These are phyloP conservation scores for Eucalyptus sideroxylon DNA, from an alignment of 345 rosid species.

Conservation along the genomic window DNA sequence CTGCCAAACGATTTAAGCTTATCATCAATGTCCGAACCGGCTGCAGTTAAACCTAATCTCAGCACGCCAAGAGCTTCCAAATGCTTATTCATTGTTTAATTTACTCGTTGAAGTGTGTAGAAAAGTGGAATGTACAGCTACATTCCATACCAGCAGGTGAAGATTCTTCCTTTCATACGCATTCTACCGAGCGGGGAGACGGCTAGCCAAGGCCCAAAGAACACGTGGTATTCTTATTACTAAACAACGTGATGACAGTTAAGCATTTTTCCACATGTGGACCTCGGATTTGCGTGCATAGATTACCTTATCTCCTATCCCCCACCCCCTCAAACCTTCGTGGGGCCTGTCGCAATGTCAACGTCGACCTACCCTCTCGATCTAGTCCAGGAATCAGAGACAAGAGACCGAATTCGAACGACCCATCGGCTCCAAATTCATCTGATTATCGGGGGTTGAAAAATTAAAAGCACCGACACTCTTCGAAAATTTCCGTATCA, in stretches of 20 bases:
- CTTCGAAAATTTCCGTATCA: too few species aligned
- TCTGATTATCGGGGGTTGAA: fast-evolving
- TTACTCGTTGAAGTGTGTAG: not conserved
- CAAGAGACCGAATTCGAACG: not conserved
- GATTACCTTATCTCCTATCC: not conserved
- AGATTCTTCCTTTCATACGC: not conserved
- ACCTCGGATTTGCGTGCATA: not conserved
- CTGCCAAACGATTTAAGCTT: not conserved
- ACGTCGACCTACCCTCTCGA: not conserved
- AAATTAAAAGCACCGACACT: too few species aligned
- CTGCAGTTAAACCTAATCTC: not conserved
- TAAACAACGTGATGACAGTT: not conserved
- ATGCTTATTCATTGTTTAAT: not conserved
- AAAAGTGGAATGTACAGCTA: not conserved
- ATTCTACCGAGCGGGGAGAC: not conserved
- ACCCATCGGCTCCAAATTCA: not conserved
- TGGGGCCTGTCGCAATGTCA: not conserved
- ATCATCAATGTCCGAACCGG: not conserved
- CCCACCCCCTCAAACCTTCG: not conserved
- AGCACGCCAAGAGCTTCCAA: not conserved
- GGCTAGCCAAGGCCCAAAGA: not conserved
- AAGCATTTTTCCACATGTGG: not conserved
- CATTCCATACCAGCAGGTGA: not conserved
- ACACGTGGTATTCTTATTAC: not conserved
- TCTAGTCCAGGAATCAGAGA: not conserved